Base-by-base conservation (phyloP, 2,329 filamentous ascomycete species). In the Colletotrichum orchidophilum region DNA sequence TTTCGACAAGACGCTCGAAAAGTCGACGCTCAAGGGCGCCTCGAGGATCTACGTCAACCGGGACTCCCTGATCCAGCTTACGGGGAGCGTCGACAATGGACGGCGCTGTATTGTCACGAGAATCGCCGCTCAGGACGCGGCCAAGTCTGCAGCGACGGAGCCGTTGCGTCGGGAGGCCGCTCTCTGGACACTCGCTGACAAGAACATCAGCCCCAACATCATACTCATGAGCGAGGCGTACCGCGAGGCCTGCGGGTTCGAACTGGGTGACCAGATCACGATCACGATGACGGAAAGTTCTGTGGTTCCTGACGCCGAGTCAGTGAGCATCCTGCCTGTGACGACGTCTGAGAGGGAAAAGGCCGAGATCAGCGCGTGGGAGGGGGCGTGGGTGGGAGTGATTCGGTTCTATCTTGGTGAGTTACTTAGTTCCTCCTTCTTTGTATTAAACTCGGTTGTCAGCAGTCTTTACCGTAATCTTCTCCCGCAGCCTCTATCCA, bases 181-280 rank as follows among this genome's bases (percentile, higher is more conserved):
- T 33, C 81, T 87, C 1, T 88, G 86, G 82, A 82, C 84, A 0
- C 80, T 86, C 18, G 83, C 86, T 2, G 85, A 86, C 54, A 87
- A 91, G 78, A 90, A 91, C 76, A 84, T 94, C 74, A 88, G 91
- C 77, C 90, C 89, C 74, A 88, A 91, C 73, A 86, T 94, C 67
- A 84, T 93, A 60, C 87, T 95, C 84, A 89, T 94, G 83, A 91
- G 93, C 26, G 91, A 93, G 73, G 86, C 90, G 6, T 89, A 97
- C 64, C 92, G 93, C 73, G 91, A 93, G 42, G 87, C 90, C 7
- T 93, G 93, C 74, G 90, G 89, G 1, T 88, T 97, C 75, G 92
- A 92, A 72, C 84, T 96, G 4, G 91, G 90, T 18, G 93, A 95
- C 59, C 87, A 90, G 61, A 83, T 88, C 39, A 81, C 81, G 39